Conservation (phyloP, 2,329 filamentous ascomycete species). For the Rhinocladiella mackenziei region DNA sequence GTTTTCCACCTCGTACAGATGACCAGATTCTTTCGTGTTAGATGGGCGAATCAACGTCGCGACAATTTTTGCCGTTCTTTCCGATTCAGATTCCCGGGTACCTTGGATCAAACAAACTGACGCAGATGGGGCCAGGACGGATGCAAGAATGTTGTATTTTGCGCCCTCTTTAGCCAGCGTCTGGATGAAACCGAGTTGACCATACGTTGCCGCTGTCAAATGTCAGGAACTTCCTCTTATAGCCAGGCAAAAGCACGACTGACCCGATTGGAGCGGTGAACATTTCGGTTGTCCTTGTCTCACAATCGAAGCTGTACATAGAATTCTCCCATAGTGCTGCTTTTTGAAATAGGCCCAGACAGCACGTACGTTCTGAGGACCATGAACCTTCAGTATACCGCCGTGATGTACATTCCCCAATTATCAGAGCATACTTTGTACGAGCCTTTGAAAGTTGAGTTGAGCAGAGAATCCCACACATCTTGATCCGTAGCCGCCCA, state of each 20-base stretch:
- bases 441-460: slow-evolving; percentile 85
- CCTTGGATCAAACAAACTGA: slow-evolving; percentile 95
- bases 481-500: slow-evolving; percentile 98
- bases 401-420: too few relatives aligned
- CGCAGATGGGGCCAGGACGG: slow-evolving; percentile 92
- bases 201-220: slow-evolving; percentile 96
- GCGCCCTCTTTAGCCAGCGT: slow-evolving; percentile 93
- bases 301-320: slow-evolving; percentile 95
- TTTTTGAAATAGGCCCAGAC: slow-evolving; percentile 98
- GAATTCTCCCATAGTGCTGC: slow-evolving; percentile 95
- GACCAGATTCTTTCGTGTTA: slow-evolving; percentile 76
- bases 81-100: slow-evolving; percentile 92
- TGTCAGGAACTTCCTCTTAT: too few relatives aligned
- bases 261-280: too few relatives aligned
- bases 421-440: too few relatives aligned
- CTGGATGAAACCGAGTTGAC: slow-evolving; percentile 94
- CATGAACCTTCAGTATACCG: too few relatives aligned
- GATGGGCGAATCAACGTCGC: slow-evolving; percentile 81
- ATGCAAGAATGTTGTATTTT: slow-evolving; percentile 96
- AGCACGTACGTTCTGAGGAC: slow-evolving; percentile 78
- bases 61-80: slow-evolving; percentile 92
- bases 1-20: slow-evolving; percentile 90
- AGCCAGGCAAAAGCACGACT: too few relatives aligned
- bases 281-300: too few relatives aligned
- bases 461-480: slow-evolving; percentile 94